Base-by-base conservation (phyloP, 768 basidiomycete species). In the Mrakia blollopis region DNA sequence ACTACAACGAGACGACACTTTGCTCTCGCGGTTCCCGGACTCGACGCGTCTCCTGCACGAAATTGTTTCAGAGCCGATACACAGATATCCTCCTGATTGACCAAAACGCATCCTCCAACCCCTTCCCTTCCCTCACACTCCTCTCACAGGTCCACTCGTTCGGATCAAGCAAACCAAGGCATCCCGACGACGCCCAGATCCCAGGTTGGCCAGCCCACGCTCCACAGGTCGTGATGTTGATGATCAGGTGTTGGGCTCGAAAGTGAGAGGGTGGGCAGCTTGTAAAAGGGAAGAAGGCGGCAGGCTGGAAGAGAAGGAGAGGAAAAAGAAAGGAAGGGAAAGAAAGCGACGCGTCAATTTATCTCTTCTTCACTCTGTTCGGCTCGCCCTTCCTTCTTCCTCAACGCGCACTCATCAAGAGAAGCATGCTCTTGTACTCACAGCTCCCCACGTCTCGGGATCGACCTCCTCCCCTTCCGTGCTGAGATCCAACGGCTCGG, bases 121-220 rank as follows among this genome's bases (percentile, higher is more conserved):
- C 73, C 23, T 74, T 54, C 7, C 73, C 73, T 23, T 74, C 65
- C 32, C 73, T 65, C 1, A 74, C 73, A 7, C 39, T 44, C 14
- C 62, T 18, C 44, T 74, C 73, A 63, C 73, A 74, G 9, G 73
- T 74, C 73, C 71, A 74, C 44, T 74, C 62, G 28, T 25, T 39
- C 10, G 73, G 52, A 44, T 74, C 65, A 4, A 74, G 71, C 6
- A 72, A 23, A 4, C 71, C 71, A 4, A 72, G 25, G 52, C 73
- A 74, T 2, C 73, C 73, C 8, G 73, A 74, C 11, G 73, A 28
- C 9, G 63, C 61, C 73, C 73, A 74, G 30, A 74, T 74, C 16
- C 44, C 62, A 13, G 73, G 63, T n/a, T 74, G 61, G 2, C 73
- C 73, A 32, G 73, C 73, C 73, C 73, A 74, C n/a, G 67, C 65